Evolutionary conservation across 129 eudicot species (phyloP).

Genomic region (Heracleum sosnowskyi): DNA sequence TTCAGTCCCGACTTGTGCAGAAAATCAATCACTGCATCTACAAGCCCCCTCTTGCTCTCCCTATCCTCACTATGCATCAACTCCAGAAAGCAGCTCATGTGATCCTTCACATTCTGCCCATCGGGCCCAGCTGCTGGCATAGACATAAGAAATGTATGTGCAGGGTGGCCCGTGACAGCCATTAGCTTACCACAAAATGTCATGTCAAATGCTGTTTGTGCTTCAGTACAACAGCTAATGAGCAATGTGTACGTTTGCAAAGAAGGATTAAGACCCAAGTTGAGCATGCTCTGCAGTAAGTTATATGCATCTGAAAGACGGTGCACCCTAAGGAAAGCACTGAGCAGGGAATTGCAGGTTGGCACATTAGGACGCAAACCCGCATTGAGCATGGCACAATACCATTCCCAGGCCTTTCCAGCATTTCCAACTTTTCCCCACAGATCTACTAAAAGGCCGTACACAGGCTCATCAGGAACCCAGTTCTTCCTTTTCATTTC

Average conservation of each 20-base stretch:
- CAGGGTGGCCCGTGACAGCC: constrained; percentile 90
- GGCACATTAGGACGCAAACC: constrained; percentile 94
- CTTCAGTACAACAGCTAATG: constrained; percentile 94
- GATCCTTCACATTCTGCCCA: constrained; percentile 84
- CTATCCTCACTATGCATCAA: constrained; percentile 98
- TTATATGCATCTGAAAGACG: constrained; percentile 73
- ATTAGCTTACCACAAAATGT: constrained; percentile 74
- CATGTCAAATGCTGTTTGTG: constrained; percentile 71
- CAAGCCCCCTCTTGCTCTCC: constrained; percentile 89
- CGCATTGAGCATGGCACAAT: constrained; percentile 74
- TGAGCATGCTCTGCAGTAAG: constrained; percentile 65
- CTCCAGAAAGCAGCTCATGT: constrained; percentile 60
- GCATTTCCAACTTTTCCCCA: constrained; percentile 95
- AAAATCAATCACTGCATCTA: constrained; percentile 89
- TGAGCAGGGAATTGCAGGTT: constrained; percentile 86
- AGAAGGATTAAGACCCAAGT: constrained; percentile 73
- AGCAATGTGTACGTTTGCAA: constrained; percentile 84
- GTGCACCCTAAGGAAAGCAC: constrained; percentile 88
- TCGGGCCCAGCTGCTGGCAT: constrained; percentile 95
- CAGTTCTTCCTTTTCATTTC: constrained; percentile 93
- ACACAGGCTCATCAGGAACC: constrained; percentile 96
- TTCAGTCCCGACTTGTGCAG: constrained; percentile 87
- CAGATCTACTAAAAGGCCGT: constrained; percentile 87
- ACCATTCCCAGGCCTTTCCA: constrained; percentile 93
- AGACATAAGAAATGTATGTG: constrained; percentile 61